Evolutionary conservation across 345 rosid species (phyloP), one percentile per base, ranked within the genome.

Genomic region (Lenwebbia sp.): DNA sequence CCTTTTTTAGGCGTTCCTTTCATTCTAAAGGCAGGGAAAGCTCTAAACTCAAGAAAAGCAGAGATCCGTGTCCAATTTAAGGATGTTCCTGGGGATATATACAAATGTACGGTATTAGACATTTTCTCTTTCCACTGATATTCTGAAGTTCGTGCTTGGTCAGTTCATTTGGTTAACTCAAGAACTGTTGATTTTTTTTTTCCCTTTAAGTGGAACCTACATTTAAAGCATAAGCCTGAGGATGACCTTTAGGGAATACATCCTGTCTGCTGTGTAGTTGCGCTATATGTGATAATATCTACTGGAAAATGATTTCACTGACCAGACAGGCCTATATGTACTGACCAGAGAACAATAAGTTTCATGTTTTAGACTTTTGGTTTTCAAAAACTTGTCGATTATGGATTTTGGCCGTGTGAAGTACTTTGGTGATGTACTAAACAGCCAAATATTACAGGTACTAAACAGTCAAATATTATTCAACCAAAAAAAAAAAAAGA

Each of bases 41-140:
- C 99, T 85, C 88, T 98, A 88, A 93, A 92, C 88, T 98, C 99
- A 84, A 95, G 96, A 89, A 98, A 98, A 92, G 99, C 99, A 52
- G 99, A 97, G 94, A 97, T 97, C 86, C 98, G 99, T 28, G 90
- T 97, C 90, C 99, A 97, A 89, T 97, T 97, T 88, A 97, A 97
- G 93, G 99, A 97, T 88, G 98, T 95, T 91, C 99, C 99, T 60
- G 99, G 99, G 30, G 99, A 97, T 90, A 97, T 97, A 88, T 97
- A 94, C 91, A 94, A 87, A 94, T 92, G 99, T 97, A 92, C 51
- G 93, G 54, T 56, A 19, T 52, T 58, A 26, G 26, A 86, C 51
- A 51, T 88, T 70, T 41, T 50, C 52, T 41, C 85, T 84, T 85
- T 62, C 52, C 74, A 50, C 83, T 22, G 49, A 54, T 54, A 52